phyloP scores from a whole-genome alignment of 495 filamentous ascomycete genomes.

The Neurospora hispaniola region DNA sequence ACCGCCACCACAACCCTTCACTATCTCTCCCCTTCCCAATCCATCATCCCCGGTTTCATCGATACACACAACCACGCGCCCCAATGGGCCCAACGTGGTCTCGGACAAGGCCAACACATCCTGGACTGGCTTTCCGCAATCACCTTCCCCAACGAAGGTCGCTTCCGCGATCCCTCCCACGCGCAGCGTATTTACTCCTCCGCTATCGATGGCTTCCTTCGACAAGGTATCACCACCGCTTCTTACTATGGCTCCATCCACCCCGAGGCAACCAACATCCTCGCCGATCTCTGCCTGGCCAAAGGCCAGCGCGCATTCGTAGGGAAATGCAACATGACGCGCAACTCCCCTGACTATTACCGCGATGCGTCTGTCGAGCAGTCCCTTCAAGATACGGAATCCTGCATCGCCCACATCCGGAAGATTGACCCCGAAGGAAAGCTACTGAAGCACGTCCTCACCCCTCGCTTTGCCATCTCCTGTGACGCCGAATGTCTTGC shows the following conservation, averaged over 20 bases:
- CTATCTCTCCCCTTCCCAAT: conserved; percentile 36
- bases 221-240: conserved; percentile 56
- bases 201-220: conserved; percentile 47
- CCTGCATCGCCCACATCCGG: conserved; percentile 40
- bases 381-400: conserved; percentile 42
- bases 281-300: conserved; percentile 46
- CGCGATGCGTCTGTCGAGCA: conserved; percentile 37
- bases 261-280: conserved; percentile 44
- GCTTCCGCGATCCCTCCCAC: conserved; percentile 42
- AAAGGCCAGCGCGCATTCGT: conserved; percentile 54
- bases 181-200: conserved; percentile 41
- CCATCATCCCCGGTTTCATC: conserved; percentile 51
- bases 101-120: conserved; percentile 47
- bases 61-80: conserved; percentile 59
- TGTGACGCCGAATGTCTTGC: conserved; percentile 43
- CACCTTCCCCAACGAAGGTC: conserved; percentile 54
- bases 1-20: conserved; percentile 13
- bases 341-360: conserved; percentile 50
- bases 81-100: conserved; percentile 50
- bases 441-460: conserved; percentile 48
- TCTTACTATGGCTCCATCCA: conserved; percentile 55
- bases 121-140: conserved; percentile 49
- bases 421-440: conserved; percentile 27
- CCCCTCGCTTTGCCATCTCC: conserved; percentile 53
- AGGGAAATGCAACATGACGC: conserved; percentile 58